Percentiles rank a stretch among this genome's conserved stretches.
These are phyloP conservation scores for Chenopodium berlandieri DNA, from an alignment of 148 eudicot species.

Conservation along the genomic window DNA sequence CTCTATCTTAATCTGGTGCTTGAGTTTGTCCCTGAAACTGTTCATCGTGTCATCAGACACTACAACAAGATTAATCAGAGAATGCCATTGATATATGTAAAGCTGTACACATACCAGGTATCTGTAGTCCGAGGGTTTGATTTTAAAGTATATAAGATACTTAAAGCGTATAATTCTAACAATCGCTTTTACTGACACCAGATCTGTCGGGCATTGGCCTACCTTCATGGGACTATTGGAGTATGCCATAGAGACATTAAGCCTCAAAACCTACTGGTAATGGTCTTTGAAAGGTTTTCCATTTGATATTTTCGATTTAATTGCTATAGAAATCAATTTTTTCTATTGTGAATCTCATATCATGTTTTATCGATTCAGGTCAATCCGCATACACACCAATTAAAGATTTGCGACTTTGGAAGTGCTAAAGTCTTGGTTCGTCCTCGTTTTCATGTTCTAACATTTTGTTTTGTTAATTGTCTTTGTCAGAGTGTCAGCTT, in stretches of 20 bases:
- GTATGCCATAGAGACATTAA: conserved; percentile 73
- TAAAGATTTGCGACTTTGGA: conserved; percentile 85
- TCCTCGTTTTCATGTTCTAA: not conserved
- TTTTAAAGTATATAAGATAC: not conserved
- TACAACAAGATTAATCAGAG: conserved; percentile 70
- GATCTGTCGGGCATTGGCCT: conserved; percentile 67
- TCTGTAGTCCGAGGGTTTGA: not conserved
- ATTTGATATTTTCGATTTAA: not conserved
- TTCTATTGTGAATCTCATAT: not conserved
- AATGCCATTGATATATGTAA: conserved; percentile 77
- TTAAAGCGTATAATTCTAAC: not conserved
- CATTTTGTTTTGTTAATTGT: not conserved
- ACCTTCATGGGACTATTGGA: conserved; percentile 61
- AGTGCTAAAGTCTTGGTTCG: conserved; percentile 92
- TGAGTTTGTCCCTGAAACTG: conserved; percentile 83
- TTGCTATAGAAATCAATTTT: not conserved
- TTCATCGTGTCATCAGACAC: conserved; percentile 67
- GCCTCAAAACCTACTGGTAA: conserved; percentile 73
- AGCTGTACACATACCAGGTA: conserved; percentile 77
- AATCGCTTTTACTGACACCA: conserved; percentile 19
- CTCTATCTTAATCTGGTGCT: conserved; percentile 70
- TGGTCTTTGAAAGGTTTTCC: not conserved
- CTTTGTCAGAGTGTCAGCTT: not conserved
- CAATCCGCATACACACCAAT: conserved; percentile 82
- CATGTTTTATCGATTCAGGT: conserved; percentile 43